These are phyloP conservation scores for Chrysanthemum seticuspe DNA, from an alignment of 129 eudicot genomes.

Conservation along the genomic window DNA sequence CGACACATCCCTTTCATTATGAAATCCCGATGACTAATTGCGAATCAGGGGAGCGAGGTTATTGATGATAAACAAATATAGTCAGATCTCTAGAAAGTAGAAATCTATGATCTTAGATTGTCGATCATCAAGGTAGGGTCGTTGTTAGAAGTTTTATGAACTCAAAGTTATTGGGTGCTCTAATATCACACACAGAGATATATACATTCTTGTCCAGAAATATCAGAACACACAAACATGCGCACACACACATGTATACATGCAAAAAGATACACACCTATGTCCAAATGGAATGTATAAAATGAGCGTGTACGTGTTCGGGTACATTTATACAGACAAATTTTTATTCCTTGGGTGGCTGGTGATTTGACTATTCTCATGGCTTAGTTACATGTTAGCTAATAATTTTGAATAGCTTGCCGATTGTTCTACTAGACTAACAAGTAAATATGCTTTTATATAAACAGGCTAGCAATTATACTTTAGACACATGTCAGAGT, in stretches of 20 bases:
- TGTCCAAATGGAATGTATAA: not conserved
- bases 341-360: not conserved
- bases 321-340: not conserved
- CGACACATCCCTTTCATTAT: not conserved
- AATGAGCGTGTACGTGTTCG: not conserved
- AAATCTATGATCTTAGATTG: conserved; percentile 2
- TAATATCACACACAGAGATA: not conserved
- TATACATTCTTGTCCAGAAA: not conserved
- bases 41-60: conserved; percentile 11
- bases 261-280: not conserved
- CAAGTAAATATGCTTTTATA: not conserved
- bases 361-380: conserved; percentile 12
- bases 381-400: not conserved
- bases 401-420: too few species aligned
- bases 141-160: not conserved
- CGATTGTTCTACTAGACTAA: conserved; percentile 11
- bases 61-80: not conserved
- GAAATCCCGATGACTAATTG: conserved; percentile 3
- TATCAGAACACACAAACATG: not conserved
- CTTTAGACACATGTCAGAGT: not conserved
- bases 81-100: conserved; percentile 15
- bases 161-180: not conserved
- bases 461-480: not conserved
- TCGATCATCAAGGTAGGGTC: conserved; percentile 6
- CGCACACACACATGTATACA: not conserved